Evolutionary conservation across 2,329 filamentous ascomycete genomes (phyloP).

Genomic region (Trichophyton verrucosum): DNA sequence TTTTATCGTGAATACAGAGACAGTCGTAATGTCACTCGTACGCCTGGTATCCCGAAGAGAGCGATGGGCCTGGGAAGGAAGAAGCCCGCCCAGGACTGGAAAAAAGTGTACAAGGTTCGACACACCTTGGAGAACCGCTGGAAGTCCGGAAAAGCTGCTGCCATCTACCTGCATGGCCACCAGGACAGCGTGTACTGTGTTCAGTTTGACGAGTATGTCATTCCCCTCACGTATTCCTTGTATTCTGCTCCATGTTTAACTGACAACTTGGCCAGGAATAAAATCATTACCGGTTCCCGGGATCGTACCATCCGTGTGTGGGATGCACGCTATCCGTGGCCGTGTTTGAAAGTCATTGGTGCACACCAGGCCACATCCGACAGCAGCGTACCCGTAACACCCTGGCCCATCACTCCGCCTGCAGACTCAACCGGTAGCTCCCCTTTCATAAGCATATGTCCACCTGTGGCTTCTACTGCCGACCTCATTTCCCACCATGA

Average conservation of each 20-base stretch:
- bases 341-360: constrained; percentile 77
- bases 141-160: constrained; percentile 63
- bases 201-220: constrained; percentile 82
- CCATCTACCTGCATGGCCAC: constrained; percentile 85
- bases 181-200: constrained; percentile 94
- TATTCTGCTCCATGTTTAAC: constrained; percentile 9
- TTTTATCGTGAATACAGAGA: constrained; percentile 44
- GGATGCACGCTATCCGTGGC: constrained; percentile 73
- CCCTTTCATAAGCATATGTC: constrained; percentile 38
- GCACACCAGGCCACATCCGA: constrained; percentile 40
- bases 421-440: constrained; percentile 29
- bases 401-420: constrained; percentile 44
- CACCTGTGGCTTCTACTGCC: constrained; percentile 40
- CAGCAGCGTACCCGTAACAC: constrained; percentile 23
- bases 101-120: constrained; percentile 67
- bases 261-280: constrained; percentile 48
- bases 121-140: constrained; percentile 66
- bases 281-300: constrained; percentile 91
- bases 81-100: constrained; percentile 63
- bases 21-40: constrained; percentile 18
- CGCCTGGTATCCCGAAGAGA: constrained; percentile 2
- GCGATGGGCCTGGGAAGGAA: constrained; percentile 41
- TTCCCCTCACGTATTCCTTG: neutral
- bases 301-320: constrained; percentile 93
- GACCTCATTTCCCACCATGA: constrained; percentile 36